Evolutionary conservation across 306 rosid species (phyloP).

Genomic region (Urtica urens): DNA sequence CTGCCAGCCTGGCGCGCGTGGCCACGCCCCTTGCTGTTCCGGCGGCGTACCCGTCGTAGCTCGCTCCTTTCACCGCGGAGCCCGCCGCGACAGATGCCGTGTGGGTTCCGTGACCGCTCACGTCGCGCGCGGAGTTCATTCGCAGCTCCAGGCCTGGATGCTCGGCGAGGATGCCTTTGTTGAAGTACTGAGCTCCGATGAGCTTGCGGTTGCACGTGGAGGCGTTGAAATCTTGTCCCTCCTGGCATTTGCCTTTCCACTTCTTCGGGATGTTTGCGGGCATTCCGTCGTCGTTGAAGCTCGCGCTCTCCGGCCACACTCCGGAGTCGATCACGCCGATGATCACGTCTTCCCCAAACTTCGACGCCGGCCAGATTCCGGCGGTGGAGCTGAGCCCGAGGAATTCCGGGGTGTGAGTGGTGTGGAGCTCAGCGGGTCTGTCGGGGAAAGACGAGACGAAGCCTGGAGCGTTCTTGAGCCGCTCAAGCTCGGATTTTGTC

Average conservation of each 20-base stretch:
- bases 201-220: constrained; percentile 12
- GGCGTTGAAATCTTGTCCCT: constrained; percentile 16
- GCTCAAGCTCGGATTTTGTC: neutral
- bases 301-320: constrained; percentile 21
- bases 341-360: constrained; percentile 16
- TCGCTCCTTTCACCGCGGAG: neutral
- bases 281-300: constrained; percentile 22
- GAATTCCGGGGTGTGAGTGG: constrained; percentile 4
- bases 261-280: constrained; percentile 4
- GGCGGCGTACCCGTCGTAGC: neutral
- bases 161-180: constrained; percentile 3
- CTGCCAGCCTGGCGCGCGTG: constrained; percentile 1
- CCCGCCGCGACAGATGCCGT: constrained; percentile 1
- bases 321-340: constrained; percentile 18
- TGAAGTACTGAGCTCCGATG: constrained; percentile 10
- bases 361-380: constrained; percentile 10
- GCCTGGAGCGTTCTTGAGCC: neutral
- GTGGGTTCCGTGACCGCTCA: neutral
- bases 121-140: constrained; percentile 3
- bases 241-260: constrained; percentile 23
- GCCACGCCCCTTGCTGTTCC: neutral
- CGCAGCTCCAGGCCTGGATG: neutral
- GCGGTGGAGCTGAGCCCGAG: constrained; percentile 7
- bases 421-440: neutral
- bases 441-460: neutral